These are phyloP conservation scores for Cryphonectria parasitica DNA, from an alignment of 2,329 filamentous ascomycete species.

Conservation along the genomic window DNA sequence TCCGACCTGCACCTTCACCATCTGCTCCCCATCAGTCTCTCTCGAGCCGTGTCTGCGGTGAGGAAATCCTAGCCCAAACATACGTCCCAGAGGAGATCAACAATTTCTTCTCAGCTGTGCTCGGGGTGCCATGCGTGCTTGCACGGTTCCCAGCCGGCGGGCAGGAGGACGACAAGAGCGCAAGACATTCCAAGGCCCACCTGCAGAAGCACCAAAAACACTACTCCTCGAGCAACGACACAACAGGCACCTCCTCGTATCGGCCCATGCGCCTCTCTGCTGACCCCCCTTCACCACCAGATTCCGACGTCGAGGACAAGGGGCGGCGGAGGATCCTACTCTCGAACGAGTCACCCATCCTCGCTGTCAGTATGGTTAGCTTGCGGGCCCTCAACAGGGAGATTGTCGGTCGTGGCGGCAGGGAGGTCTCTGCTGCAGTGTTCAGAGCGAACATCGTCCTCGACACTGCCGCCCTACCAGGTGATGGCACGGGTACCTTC, in stretches of 20 bases:
- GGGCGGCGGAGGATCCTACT: conserved; percentile 68
- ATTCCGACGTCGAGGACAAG: conserved; percentile 57
- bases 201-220: conserved; percentile 60
- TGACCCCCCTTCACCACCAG: conserved; percentile 56
- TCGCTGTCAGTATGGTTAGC: conserved; percentile 80
- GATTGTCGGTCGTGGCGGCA: conserved; percentile 67
- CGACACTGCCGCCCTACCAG: conserved; percentile 39
- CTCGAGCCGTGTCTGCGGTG: conserved; percentile 79
- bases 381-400: conserved; percentile 76
- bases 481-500: no score
- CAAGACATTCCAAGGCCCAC: conserved; percentile 73
- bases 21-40: conserved; percentile 44
- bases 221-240: conserved; percentile 40
- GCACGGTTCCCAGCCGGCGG: conserved; percentile 79
- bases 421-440: conserved; percentile 68
- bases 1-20: conserved; percentile 44
- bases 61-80: conserved; percentile 69
- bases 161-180: conserved; percentile 51
- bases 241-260: conserved; percentile 44
- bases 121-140: conserved; percentile 80
- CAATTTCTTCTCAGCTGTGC: conserved; percentile 73
- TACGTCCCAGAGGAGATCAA: conserved; percentile 71
- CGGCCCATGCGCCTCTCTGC: background rate
- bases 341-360: conserved; percentile 92
- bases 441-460: conserved; percentile 92